A percentile compares a stretch with the other conserved stretches of the same genome.
These are phyloP conservation scores for Phanerodontia chrysosporium DNA, from an alignment of 768 basidiomycete genomes.

Conservation along the genomic window DNA sequence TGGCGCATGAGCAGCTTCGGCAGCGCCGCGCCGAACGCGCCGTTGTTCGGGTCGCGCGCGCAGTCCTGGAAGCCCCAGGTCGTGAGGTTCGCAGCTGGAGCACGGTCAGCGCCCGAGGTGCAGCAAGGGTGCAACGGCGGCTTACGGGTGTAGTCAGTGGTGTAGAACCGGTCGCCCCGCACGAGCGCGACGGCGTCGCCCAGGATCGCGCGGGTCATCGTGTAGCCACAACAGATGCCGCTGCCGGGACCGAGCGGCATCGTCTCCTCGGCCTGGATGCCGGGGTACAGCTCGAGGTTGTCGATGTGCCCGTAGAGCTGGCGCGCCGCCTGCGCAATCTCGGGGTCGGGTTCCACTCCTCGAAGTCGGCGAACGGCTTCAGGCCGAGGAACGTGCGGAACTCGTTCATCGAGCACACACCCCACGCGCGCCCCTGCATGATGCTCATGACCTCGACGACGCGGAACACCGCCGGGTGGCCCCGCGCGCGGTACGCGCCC, in stretches of 20 bases:
- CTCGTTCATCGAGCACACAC: constrained; percentile 47
- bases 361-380: constrained; percentile 41
- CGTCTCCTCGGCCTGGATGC: constrained; percentile 28
- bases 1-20: constrained; percentile 44
- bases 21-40: constrained; percentile 31
- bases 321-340: constrained; percentile 39
- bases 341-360: constrained; percentile 67
- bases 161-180: constrained; percentile 51
- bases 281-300: constrained; percentile 33
- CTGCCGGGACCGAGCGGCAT: constrained; percentile 21
- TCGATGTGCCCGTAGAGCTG: constrained; percentile 31
- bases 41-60: constrained; percentile 35
- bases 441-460: constrained; percentile 57
- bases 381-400: constrained; percentile 70
- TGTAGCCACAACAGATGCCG: constrained; percentile 27
- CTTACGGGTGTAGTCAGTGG: constrained; percentile 47
- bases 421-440: constrained; percentile 50
- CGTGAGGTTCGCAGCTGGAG: constrained; percentile 38
- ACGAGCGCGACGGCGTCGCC: constrained; percentile 51
- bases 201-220: constrained; percentile 32
- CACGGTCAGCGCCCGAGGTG: neutral
- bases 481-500: constrained; percentile 43
- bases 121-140: neutral
- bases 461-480: constrained; percentile 42
- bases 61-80: constrained; percentile 51